Conservation (phyloP, 2,329 filamentous ascomycete species). For the Sclerotinia minor region DNA sequence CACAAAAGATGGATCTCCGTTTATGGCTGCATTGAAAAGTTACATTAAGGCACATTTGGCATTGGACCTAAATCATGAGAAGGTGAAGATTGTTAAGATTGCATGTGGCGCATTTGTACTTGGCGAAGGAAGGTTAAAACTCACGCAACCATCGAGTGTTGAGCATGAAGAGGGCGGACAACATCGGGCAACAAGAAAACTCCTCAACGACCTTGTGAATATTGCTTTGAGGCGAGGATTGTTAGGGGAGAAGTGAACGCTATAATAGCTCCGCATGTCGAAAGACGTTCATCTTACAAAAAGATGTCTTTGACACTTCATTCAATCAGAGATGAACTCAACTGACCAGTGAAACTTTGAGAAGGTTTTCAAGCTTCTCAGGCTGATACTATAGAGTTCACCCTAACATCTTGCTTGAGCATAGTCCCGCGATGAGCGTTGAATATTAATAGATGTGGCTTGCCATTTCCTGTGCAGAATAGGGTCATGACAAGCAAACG, state of each 20-base stretch:
- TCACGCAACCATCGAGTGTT: slow-evolving; percentile 35
- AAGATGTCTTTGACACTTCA: background rate
- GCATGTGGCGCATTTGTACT: slow-evolving; percentile 47
- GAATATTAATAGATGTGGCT: background rate
- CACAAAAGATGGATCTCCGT: slow-evolving; percentile 37
- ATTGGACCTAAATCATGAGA: slow-evolving; percentile 44
- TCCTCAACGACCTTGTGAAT: slow-evolving; percentile 33
- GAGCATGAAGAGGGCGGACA: slow-evolving; percentile 30
- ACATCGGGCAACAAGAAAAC: slow-evolving; percentile 31
- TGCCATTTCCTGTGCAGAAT: background rate
- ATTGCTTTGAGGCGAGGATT: slow-evolving; percentile 28
- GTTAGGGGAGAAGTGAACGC: slow-evolving; percentile 19
- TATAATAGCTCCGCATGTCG: background rate
- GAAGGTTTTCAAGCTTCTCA: background rate
- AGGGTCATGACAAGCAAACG: background rate
- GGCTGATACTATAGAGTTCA: background rate
- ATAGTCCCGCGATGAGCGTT: background rate
- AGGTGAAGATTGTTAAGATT: slow-evolving; percentile 46
- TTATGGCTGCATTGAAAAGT: slow-evolving; percentile 44
- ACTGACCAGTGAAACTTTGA: no score
- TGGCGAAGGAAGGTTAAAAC: slow-evolving; percentile 46
- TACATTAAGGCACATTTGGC: slow-evolving; percentile 47
- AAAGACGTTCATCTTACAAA: background rate
- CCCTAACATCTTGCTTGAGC: background rate
- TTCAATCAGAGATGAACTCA: background rate